A percentile compares a stretch with the other conserved stretches of the same genome.
phyloP scores from a whole-genome alignment of 768 basidiomycete genomes.

The Termitomyces bulborhizus region DNA sequence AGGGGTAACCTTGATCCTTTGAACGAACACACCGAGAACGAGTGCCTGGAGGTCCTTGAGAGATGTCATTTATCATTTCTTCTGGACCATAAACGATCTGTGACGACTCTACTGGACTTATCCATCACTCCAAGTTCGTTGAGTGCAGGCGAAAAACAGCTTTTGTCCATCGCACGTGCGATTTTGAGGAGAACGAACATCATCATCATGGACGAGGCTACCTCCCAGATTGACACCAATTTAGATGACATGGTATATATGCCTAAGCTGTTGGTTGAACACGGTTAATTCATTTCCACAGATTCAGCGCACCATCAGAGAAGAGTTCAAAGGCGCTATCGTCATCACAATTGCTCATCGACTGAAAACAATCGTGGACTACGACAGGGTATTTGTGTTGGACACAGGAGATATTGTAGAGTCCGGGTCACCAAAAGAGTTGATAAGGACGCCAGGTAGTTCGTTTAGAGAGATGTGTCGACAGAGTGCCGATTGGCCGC shows the following conservation, averaged over 20 bases:
- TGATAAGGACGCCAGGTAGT: constrained; percentile 50
- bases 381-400: constrained; percentile 69
- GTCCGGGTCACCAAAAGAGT: constrained; percentile 57
- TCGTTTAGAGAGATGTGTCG: constrained; percentile 66
- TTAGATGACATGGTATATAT: constrained; percentile 57
- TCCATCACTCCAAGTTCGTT: constrained; percentile 61
- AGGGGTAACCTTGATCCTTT: constrained; percentile 71
- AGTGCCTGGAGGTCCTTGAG: constrained; percentile 59
- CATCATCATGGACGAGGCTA: constrained; percentile 75
- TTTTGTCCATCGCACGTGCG: constrained; percentile 65
- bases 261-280: not conserved
- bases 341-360: constrained; percentile 84
- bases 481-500: constrained; percentile 49
- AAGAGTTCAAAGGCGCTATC: constrained; percentile 64
- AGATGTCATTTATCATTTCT: constrained; percentile 54
- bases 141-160: constrained; percentile 75
- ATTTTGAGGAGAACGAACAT: constrained; percentile 59
- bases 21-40: constrained; percentile 46
- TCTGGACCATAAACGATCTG: constrained; percentile 29
- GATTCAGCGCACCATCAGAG: constrained; percentile 70
- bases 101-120: constrained; percentile 44
- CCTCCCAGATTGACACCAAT: constrained; percentile 65
- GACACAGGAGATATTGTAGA: constrained; percentile 70
- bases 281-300: constrained; percentile 15
- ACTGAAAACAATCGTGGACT: constrained; percentile 70